Evolutionary conservation across 331 rosid species (phyloP), one percentile per base, ranked within the genome.

Genomic region (Rosa hybrid): DNA sequence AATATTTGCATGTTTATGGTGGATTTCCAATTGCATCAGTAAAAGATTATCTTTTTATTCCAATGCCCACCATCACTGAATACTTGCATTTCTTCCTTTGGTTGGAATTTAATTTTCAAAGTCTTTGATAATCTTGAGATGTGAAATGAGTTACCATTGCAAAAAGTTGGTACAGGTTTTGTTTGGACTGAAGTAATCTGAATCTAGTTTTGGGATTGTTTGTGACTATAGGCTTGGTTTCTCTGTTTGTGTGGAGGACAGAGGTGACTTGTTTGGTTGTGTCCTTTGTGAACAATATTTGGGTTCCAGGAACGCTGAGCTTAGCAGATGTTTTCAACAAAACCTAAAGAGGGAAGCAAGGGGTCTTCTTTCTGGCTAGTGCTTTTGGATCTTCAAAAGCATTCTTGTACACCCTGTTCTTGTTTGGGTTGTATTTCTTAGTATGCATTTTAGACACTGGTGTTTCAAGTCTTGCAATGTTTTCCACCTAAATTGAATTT

Each of bases 1-100:
- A 44, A 17, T 68, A 25, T 78, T 83, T 83, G 60, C 62, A 46
- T 45, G 21, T 20, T 74, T 34, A 21, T 54, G 64, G 2, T 82
- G 49, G 49, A 44, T 63, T 56, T 73, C 69, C 57, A 6, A 23
- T 46, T 75, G 77, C 38, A 81, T 39, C 38, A 76, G 51, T 77
- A 69, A 65, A 67, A 20, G 6, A 8, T 49, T 77, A 41, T 6
- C 44, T 6, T 48, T 77, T 11, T 76, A 48, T 48, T 56, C 8
- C 7, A 3, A 3, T 9, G n/a, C 14, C 51, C 21, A 39, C 71
- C 71, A 30, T 65, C 8, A 14, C 48, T 18, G 25, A 4, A 18
- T 27, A 18, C 27, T 39, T 68, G 71, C 71, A 9, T 16, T 21
- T 69, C 34, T 20, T 12, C 1, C 11, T 12, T n/a, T 2, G 9